phyloP scores from a whole-genome alignment of 371 early-diverging fungal species.

The Mortierella sp. region DNA sequence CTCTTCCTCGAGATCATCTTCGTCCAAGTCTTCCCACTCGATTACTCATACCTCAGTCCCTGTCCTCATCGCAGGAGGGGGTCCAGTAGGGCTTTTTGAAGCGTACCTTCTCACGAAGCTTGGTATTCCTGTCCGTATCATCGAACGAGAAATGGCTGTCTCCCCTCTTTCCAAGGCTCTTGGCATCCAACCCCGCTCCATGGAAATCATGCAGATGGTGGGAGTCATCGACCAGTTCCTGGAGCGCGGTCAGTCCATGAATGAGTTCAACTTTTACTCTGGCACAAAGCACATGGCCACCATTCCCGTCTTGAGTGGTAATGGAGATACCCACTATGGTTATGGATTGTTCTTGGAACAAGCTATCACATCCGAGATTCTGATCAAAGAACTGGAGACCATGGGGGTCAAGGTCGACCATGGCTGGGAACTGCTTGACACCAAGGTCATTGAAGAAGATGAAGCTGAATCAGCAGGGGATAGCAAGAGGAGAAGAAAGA shows the following conservation, averaged over 20 bases:
- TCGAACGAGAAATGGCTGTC: slow-evolving; percentile 24
- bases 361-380: slow-evolving; percentile 15
- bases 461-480: neutral
- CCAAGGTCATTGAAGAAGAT: slow-evolving; percentile 17
- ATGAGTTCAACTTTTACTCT: slow-evolving; percentile 9
- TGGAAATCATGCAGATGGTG: slow-evolving; percentile 25
- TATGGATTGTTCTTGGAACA: slow-evolving; percentile 32
- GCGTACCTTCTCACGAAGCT: slow-evolving; percentile 43
- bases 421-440: slow-evolving; percentile 42
- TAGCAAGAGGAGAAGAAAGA: neutral
- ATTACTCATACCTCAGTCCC: slow-evolving; percentile 9
- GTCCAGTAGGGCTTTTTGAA: slow-evolving; percentile 44
- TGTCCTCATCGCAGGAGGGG: slow-evolving; percentile 49
- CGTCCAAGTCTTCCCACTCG: neutral
- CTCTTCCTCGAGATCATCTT: neutral
- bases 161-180: slow-evolving; percentile 32
- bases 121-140: slow-evolving; percentile 26
- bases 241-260: slow-evolving; percentile 1
- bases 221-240: slow-evolving; percentile 22
- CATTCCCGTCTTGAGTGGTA: neutral
- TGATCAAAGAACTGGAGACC: slow-evolving; percentile 26
- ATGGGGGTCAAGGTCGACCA: slow-evolving; percentile 29
- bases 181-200: slow-evolving; percentile 20
- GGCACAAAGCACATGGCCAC: slow-evolving; percentile 3
- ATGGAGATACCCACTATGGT: slow-evolving; percentile 15